Evolutionary conservation across 768 basidiomycete species (phyloP).

Genomic region (Leccinellum albellum): DNA sequence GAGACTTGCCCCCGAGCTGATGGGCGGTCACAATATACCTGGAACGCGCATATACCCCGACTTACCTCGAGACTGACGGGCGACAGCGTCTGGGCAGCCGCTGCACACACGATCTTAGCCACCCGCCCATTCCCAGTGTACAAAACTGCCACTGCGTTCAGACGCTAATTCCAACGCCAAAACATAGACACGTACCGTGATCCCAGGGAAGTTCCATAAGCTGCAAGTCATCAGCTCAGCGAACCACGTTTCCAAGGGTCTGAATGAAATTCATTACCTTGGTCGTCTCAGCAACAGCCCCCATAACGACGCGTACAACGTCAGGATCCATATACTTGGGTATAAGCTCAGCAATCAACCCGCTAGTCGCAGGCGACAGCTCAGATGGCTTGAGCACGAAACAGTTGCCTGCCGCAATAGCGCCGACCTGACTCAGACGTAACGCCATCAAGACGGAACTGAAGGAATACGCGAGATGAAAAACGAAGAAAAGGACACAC

Average conservation of each 20-base stretch:
- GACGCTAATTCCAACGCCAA: neutral
- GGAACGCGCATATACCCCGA: neutral
- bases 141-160: constrained; percentile 19
- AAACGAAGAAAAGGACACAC: constrained; percentile 32
- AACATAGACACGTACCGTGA: constrained; percentile 37
- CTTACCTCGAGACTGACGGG: constrained; percentile 58
- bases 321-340: constrained; percentile 73
- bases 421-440: constrained; percentile 45
- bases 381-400: constrained; percentile 78
- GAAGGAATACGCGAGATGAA: neutral
- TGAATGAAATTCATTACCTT: constrained; percentile 32
- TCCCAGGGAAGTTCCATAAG: constrained; percentile 71
- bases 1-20: constrained; percentile 70
- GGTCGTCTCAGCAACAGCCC: constrained; percentile 60
- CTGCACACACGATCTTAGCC: constrained; percentile 61
- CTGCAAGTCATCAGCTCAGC: constrained; percentile 31
- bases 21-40: neutral
- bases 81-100: constrained; percentile 74
- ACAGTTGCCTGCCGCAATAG: constrained; percentile 76
- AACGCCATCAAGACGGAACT: neutral
- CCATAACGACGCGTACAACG: constrained; percentile 65
- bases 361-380: constrained; percentile 48
- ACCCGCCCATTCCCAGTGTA: constrained; percentile 66
- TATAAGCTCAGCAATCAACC: constrained; percentile 62
- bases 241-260: neutral